These are phyloP conservation scores for Adansonia madagascariensis DNA, from an alignment of 441 rosid species.

Conservation along the genomic window DNA sequence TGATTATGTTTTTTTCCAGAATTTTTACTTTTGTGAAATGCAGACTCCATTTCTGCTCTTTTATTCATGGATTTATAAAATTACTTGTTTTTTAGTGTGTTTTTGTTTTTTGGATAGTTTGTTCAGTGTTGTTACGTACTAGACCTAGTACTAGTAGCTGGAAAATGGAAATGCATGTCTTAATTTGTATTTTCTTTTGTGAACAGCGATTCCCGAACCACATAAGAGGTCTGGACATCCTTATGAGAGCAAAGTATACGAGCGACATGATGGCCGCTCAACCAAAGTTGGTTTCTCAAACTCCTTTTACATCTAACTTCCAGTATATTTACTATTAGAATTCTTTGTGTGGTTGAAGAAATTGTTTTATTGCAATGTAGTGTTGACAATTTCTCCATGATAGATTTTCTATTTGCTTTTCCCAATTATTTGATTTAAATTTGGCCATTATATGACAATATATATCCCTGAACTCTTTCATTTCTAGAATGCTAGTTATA, in stretches of 20 bases:
- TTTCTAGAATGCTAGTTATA: background rate
- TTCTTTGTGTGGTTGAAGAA: constrained; percentile 15
- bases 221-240: constrained; percentile 57
- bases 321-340: background rate
- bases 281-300: constrained; percentile 63
- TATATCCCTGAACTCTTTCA: background rate
- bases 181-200: constrained; percentile 22
- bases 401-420: background rate
- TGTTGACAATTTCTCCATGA: background rate
- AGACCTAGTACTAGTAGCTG: constrained; percentile 3
- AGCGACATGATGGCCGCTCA: constrained; percentile 61
- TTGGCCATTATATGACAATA: background rate
- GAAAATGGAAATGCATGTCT: background rate
- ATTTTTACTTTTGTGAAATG: background rate
- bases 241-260: constrained; percentile 66
- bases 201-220: constrained; percentile 50
- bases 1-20: background rate
- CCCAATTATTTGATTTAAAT: background rate
- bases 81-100: constrained; percentile 3
- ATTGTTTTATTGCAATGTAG: constrained; percentile 13
- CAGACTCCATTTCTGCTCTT: background rate
- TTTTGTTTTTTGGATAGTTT: background rate
- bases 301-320: constrained; percentile 19
- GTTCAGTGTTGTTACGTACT: background rate
- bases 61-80: background rate